phyloP scores from a whole-genome alignment of 2,329 filamentous ascomycete genomes.

The Paraphaeosphaeria sporulosa region DNA sequence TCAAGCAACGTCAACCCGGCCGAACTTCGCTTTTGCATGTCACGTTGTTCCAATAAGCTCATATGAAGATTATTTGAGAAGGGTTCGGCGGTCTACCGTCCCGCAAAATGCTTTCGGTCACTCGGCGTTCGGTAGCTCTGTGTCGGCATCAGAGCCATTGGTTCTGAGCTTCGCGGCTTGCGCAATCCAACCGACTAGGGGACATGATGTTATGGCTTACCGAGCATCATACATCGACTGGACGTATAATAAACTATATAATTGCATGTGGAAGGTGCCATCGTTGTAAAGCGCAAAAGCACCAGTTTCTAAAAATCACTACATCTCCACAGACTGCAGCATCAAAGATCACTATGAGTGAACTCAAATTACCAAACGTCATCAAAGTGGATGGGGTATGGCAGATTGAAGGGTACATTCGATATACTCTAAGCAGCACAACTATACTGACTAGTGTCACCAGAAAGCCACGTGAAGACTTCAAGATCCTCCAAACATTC shows the following conservation, averaged over 20 bases:
- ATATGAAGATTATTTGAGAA: background rate
- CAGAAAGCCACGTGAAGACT: slow-evolving; percentile 36
- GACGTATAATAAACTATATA: too few relatives aligned
- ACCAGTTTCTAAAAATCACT: too few relatives aligned
- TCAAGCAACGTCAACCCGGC: background rate
- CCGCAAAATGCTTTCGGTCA: background rate
- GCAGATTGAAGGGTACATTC: slow-evolving; percentile 23
- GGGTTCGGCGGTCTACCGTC: background rate
- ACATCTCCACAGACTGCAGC: background rate
- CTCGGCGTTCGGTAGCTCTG: background rate
- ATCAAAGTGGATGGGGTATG: slow-evolving; percentile 21
- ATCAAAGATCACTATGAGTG: background rate
- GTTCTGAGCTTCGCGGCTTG: background rate
- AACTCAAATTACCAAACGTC: slow-evolving; percentile 15
- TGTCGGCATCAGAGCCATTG: background rate
- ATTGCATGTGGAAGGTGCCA: too few relatives aligned
- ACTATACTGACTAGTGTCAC: slow-evolving; percentile 11
- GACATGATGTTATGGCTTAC: background rate
- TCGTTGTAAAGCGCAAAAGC: too few relatives aligned
- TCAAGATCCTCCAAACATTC: slow-evolving; percentile 43
- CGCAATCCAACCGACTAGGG: background rate
- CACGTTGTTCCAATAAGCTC: too few relatives aligned
- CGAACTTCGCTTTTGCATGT: too few relatives aligned
- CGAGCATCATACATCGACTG: background rate
- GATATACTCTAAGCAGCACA: background rate